phyloP scores from a whole-genome alignment of 441 rosid genomes.

The Capsella rubella region DNA sequence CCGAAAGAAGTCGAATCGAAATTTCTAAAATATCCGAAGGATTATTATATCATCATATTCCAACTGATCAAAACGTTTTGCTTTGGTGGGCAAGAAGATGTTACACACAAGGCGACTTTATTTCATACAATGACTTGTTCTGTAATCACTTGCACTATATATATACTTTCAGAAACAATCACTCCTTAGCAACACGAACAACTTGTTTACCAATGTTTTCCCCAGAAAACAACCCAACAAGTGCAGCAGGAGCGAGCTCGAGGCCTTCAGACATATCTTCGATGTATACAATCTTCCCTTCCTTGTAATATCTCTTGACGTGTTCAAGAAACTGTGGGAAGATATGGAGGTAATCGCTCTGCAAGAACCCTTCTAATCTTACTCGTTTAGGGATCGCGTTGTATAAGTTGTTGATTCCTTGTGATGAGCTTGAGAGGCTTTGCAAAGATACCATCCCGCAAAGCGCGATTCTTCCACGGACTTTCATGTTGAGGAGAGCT shows the following conservation, averaged over 20 bases:
- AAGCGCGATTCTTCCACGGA: conserved; percentile 66
- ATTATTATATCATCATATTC: too few relatives aligned
- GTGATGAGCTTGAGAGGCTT: conserved; percentile 45
- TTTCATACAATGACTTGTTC: too few relatives aligned
- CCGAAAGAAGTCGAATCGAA: too few relatives aligned
- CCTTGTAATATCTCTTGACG: conserved; percentile 49
- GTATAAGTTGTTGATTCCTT: conserved; percentile 60
- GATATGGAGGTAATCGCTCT: conserved; percentile 61
- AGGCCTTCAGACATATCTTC: conserved; percentile 66
- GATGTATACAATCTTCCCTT: conserved; percentile 66
- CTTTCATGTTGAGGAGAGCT: conserved; percentile 67
- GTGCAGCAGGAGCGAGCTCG: conserved; percentile 67
- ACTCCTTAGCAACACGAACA: conserved; percentile 55
- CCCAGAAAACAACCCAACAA: conserved; percentile 68
- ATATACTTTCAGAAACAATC: conserved; percentile 14
- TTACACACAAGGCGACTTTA: too few relatives aligned
- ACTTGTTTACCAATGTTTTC: conserved; percentile 77
- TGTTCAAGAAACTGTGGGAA: conserved; percentile 56
- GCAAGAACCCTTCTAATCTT: conserved; percentile 71
- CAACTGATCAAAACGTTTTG: too few relatives aligned
- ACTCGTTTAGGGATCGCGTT: conserved; percentile 54
- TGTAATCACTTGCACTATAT: too few relatives aligned
- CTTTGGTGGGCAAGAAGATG: too few relatives aligned
- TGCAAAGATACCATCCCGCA: conserved; percentile 78
- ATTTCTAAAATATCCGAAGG: too few relatives aligned